Conservation (phyloP, 73 alveolate genomes). For the Urostyla sp. region DNA sequence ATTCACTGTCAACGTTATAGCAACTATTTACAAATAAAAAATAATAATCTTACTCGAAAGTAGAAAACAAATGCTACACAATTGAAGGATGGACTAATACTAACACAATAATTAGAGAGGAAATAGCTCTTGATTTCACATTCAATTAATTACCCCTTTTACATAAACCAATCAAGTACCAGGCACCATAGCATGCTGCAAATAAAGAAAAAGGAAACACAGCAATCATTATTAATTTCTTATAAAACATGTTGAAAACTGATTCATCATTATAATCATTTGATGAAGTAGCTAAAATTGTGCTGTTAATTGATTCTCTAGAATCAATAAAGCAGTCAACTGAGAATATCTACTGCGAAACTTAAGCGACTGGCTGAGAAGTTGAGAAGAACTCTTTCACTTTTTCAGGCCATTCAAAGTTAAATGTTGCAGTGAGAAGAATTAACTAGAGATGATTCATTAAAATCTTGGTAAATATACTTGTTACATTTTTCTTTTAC, state of each 20-base stretch:
- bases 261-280: too few species aligned
- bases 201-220: neutral
- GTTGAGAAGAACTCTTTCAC: conserved; percentile 26
- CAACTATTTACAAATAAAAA: conserved; percentile 53
- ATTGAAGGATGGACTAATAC: conserved; percentile 70
- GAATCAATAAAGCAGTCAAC: conserved; percentile 70
- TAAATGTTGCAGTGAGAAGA: conserved; percentile 54
- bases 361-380: conserved; percentile 55
- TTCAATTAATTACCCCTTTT: neutral
- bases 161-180: conserved; percentile 52
- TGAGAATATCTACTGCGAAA: conserved; percentile 52
- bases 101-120: conserved; percentile 57
- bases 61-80: conserved; percentile 60
- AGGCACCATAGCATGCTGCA: neutral
- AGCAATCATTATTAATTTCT: conserved; percentile 1
- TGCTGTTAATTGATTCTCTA: conserved; percentile 4
- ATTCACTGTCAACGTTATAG: conserved; percentile 64
- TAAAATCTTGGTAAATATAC: conserved; percentile 67
- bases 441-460: conserved; percentile 71
- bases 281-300: neutral
- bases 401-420: conserved; percentile 66
- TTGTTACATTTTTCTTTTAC: conserved; percentile 46
- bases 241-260: neutral
- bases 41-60: too few species aligned
- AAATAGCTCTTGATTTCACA: conserved; percentile 17